phyloP scores from a whole-genome alignment of 441 rosid genomes.

The Erysimum cheiri region DNA sequence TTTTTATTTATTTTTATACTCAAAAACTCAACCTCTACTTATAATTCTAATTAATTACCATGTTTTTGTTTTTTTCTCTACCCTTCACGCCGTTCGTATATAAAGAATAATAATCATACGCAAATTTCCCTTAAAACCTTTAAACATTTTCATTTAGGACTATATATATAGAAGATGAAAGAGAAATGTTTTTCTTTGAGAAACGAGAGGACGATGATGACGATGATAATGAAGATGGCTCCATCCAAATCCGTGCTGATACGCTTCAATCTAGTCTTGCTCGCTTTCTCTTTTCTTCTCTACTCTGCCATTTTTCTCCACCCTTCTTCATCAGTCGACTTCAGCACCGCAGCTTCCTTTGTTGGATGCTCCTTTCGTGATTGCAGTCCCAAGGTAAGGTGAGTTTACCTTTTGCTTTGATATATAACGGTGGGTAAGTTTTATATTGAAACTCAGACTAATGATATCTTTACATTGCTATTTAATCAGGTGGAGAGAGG shows the following conservation, averaged over 20 bases:
- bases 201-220: constrained; percentile 38
- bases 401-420: constrained; percentile 44
- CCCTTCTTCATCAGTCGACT: constrained; percentile 65
- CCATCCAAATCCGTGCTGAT: constrained; percentile 71
- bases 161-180: constrained; percentile 49
- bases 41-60: constrained; percentile 4
- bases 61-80: constrained; percentile 12
- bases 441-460: not conserved
- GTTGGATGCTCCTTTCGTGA: constrained; percentile 78
- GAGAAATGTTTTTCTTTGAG: constrained; percentile 45
- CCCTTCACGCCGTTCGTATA: constrained; percentile 13
- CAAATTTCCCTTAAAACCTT: constrained; percentile 22
- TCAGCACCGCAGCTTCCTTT: constrained; percentile 64
- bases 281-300: constrained; percentile 65
- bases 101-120: constrained; percentile 16
- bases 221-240: constrained; percentile 50
- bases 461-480: not conserved
- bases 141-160: constrained; percentile 24
- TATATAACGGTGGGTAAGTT: no score
- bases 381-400: constrained; percentile 97
- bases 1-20: not conserved
- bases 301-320: constrained; percentile 63
- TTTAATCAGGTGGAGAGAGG: constrained; percentile 59
- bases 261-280: constrained; percentile 67
- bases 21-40: constrained; percentile 26